These are phyloP conservation scores for Neophaeococcomyces aloes DNA, from an alignment of 2,329 filamentous ascomycete species.

Conservation along the genomic window DNA sequence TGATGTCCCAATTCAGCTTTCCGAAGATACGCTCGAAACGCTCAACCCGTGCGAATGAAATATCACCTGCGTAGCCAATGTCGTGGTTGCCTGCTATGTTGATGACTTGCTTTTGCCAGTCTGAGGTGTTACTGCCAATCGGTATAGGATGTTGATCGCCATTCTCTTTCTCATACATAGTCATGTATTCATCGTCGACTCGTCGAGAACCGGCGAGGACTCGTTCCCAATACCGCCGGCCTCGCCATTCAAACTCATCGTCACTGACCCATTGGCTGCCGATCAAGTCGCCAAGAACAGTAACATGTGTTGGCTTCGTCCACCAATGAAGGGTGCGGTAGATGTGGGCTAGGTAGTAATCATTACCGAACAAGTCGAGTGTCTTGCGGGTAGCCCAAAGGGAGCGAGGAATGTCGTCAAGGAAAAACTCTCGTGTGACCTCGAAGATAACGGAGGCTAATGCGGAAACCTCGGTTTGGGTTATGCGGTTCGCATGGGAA, in stretches of 20 bases:
- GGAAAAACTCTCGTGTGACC: constrained; percentile 25
- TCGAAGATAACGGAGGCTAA: not conserved
- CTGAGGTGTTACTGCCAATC: constrained; percentile 36
- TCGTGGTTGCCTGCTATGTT: constrained; percentile 94
- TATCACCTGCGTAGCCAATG: constrained; percentile 87
- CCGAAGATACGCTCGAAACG: constrained; percentile 82
- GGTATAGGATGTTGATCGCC: constrained; percentile 18
- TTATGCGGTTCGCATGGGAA: constrained; percentile 26
- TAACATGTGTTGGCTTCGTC: constrained; percentile 72
- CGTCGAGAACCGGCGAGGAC: constrained; percentile 61
- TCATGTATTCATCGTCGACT: constrained; percentile 41
- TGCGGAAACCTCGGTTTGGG: not conserved
- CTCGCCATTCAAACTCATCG: constrained; percentile 67
- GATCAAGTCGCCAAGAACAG: constrained; percentile 80
- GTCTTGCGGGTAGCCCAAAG: constrained; percentile 62
- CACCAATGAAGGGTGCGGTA: constrained; percentile 78
- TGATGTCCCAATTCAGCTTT: constrained; percentile 79
- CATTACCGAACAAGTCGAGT: constrained; percentile 84
- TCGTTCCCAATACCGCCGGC: constrained; percentile 65
- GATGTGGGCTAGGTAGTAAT: constrained; percentile 87
- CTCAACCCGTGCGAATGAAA: constrained; percentile 61
- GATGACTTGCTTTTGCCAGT: constrained; percentile 69
- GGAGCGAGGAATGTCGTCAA: constrained; percentile 58
- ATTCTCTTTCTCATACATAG: constrained; percentile 30
- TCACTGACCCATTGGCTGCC: constrained; percentile 93